Percentiles rank a stretch among this genome's conserved stretches.
phyloP scores from a whole-genome alignment of 2,329 filamentous ascomycete genomes.

The Calonectria leucothoes region DNA sequence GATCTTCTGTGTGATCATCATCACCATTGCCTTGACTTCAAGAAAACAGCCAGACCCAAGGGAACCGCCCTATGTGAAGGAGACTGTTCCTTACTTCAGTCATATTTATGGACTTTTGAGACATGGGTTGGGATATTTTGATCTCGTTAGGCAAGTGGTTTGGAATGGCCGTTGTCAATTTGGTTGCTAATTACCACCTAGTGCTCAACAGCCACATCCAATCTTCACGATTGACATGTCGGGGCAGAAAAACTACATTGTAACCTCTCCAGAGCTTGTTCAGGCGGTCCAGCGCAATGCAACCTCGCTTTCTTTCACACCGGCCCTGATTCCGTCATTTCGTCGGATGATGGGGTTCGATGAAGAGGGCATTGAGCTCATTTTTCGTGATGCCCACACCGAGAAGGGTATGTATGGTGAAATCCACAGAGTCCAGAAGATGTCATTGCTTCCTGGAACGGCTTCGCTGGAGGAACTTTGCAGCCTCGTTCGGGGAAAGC shows the following conservation, averaged over 20 bases:
- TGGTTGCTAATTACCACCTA: conserved; percentile 1
- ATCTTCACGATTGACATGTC: conserved; percentile 40
- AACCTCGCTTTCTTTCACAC: conserved; percentile 28
- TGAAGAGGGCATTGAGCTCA: conserved; percentile 33
- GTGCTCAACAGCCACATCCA: conserved; percentile 32
- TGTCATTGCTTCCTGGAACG: conserved; percentile 30
- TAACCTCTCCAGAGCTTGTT: conserved; percentile 35
- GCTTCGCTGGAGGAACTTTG: conserved; percentile 27
- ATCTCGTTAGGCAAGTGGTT: conserved; percentile 24
- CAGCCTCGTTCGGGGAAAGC: conserved; percentile 16
- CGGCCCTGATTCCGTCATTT: conserved; percentile 34
- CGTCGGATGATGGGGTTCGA: conserved; percentile 36
- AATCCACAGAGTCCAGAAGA: conserved; percentile 32
- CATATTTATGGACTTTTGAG: conserved; percentile 31
- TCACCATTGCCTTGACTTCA: neutral
- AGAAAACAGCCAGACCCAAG: conserved; percentile 24
- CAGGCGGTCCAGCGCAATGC: conserved; percentile 34
- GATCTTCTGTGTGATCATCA: conserved; percentile 22
- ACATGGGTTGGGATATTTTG: conserved; percentile 33
- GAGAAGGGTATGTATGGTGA: conserved; percentile 37
- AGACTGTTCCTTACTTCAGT: conserved; percentile 23
- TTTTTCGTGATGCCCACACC: conserved; percentile 37
- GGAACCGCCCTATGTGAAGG: conserved; percentile 29
- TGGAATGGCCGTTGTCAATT: rapidly evolving
- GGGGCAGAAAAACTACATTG: conserved; percentile 35